phyloP scores from a whole-genome alignment of 192 early-diverging fungal species.

The Dissophora globulifera region DNA sequence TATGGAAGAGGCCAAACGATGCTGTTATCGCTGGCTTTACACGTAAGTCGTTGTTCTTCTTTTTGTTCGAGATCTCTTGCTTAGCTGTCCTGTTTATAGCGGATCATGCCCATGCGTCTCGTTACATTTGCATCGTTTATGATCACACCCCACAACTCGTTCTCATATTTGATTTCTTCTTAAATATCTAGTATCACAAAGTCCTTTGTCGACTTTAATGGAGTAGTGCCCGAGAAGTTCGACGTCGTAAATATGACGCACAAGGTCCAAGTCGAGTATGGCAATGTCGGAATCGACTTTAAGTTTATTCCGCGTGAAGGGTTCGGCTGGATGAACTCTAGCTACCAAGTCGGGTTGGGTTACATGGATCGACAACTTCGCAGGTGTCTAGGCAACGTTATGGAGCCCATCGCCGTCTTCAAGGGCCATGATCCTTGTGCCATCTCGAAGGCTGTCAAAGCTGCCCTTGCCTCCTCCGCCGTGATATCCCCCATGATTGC shows the following conservation, averaged over 20 bases:
- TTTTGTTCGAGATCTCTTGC: neutral
- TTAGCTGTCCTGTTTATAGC: too few species aligned
- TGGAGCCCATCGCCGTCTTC: slow-evolving; percentile 42
- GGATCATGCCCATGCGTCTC: too few species aligned
- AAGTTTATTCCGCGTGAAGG: slow-evolving; percentile 94
- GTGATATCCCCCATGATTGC: too few species aligned
- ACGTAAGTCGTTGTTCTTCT: slow-evolving; percentile 61
- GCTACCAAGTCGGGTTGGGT: slow-evolving; percentile 82
- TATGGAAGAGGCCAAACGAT: slow-evolving; percentile 72
- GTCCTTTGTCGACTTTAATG: slow-evolving; percentile 96
- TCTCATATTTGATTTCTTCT: too few species aligned
- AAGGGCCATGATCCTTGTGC: too few species aligned
- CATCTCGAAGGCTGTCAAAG: neutral
- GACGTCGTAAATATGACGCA: slow-evolving; percentile 94
- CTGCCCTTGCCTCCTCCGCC: too few species aligned
- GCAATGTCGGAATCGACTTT: slow-evolving; percentile 95
- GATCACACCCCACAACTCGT: too few species aligned
- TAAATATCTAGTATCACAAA: slow-evolving; percentile 85
- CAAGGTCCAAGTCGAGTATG: slow-evolving; percentile 93
- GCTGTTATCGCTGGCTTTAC: slow-evolving; percentile 96
- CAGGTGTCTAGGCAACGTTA: slow-evolving; percentile 74
- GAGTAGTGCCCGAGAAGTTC: slow-evolving; percentile 97
- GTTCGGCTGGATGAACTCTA: slow-evolving; percentile 99
- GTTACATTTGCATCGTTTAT: too few species aligned
- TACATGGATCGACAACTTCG: slow-evolving; percentile 77